A percentile compares a stretch with the other conserved stretches of the same genome.
phyloP scores from a whole-genome alignment of 2,329 filamentous ascomycete genomes.

The Didymella lethalis region DNA sequence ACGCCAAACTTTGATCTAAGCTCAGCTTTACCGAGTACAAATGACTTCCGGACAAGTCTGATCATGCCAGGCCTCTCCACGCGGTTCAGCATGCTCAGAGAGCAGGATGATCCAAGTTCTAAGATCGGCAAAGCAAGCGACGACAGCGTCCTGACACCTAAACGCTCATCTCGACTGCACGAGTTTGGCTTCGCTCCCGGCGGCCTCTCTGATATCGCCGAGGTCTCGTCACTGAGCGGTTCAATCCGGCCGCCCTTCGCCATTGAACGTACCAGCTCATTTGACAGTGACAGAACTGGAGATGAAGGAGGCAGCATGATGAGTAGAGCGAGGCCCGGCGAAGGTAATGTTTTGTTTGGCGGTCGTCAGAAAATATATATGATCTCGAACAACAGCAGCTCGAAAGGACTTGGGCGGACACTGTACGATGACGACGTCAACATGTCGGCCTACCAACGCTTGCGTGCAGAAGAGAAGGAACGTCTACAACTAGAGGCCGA shows the following conservation, averaged over 20 bases:
- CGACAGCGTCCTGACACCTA: constrained; percentile 87
- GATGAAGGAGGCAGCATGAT: constrained; percentile 81
- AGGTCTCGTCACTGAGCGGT: constrained; percentile 77
- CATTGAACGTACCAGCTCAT: constrained; percentile 70
- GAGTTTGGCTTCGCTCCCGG: constrained; percentile 71
- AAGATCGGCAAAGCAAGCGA: constrained; percentile 94
- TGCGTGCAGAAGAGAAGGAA: constrained; percentile 66
- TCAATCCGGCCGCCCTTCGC: constrained; percentile 65
- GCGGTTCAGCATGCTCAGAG: constrained; percentile 94
- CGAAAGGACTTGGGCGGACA: constrained; percentile 61
- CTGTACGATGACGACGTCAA: constrained; percentile 89
- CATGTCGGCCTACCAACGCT: constrained; percentile 82
- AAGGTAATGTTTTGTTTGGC: constrained; percentile 93
- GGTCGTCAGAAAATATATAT: constrained; percentile 96
- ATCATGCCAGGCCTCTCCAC: constrained; percentile 95
- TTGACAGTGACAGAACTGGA: constrained; percentile 68
- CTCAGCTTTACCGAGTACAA: constrained; percentile 76
- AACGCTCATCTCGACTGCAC: constrained; percentile 77
- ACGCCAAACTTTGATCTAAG: constrained; percentile 76
- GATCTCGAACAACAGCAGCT: constrained; percentile 65
- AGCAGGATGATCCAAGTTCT: constrained; percentile 90
- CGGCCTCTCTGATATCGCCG: constrained; percentile 82
- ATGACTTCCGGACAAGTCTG: constrained; percentile 94
- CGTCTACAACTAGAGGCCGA: constrained; percentile 33
- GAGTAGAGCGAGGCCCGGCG: constrained; percentile 79